phyloP scores from a whole-genome alignment of 176 grass and related monocot species.

The Typha latifolia region DNA sequence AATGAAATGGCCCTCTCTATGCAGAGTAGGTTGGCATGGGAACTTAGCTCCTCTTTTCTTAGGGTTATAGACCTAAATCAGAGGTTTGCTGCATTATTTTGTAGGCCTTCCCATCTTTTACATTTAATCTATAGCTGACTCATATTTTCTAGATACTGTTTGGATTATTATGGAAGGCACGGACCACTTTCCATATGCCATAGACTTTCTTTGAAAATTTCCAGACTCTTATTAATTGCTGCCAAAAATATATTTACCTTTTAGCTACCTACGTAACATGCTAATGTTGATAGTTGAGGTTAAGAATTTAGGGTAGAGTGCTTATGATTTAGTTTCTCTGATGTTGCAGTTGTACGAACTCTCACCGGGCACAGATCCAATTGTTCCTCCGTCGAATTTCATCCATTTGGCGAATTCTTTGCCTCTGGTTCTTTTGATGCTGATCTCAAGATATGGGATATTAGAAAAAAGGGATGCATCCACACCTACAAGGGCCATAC shows the following conservation, averaged over 20 bases:
- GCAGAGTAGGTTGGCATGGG: not conserved
- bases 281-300: not conserved
- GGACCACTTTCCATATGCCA: not conserved
- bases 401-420: slow-evolving; percentile 98
- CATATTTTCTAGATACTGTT: not conserved
- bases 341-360: slow-evolving; percentile 76
- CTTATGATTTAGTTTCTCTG: slow-evolving; percentile 27
- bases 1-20: too few relatives aligned
- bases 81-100: not conserved
- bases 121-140: not conserved
- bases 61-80: too few relatives aligned
- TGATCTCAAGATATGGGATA: slow-evolving; percentile 98
- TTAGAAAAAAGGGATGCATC: slow-evolving; percentile 98
- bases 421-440: slow-evolving; percentile 91
- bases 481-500: slow-evolving; percentile 90
- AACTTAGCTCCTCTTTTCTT: not conserved
- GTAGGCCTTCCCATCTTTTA: not conserved
- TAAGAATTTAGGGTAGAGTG: not conserved
- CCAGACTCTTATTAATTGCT: not conserved
- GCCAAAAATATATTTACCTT: not conserved
- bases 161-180: not conserved
- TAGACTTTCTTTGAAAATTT: not conserved
- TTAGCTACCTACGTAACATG: not conserved
- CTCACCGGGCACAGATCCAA: slow-evolving; percentile 67
- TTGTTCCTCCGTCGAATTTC: slow-evolving; percentile 84